Evolutionary conservation across 805 yeast species (phyloP).

Genomic region (Hanseniaspora hatyaiensis): DNA sequence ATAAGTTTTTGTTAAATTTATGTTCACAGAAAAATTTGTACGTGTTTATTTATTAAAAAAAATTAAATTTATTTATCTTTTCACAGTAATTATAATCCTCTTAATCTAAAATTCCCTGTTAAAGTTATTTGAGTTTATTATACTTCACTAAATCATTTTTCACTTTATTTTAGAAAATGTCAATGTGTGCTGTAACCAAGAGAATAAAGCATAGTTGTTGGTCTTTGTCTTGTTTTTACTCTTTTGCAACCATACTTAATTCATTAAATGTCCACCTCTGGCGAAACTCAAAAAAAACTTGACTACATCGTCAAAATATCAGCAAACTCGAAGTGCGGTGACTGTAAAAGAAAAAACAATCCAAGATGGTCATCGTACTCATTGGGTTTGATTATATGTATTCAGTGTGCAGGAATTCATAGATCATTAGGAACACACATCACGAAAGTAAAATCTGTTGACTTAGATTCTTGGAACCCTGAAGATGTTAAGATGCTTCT

Average conservation of each 20-base stretch:
- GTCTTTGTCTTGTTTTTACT: too few species aligned
- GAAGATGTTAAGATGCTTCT: constrained; percentile 76
- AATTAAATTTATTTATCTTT: too few species aligned
- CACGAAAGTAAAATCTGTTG: constrained; percentile 83
- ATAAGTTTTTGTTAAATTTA: too few species aligned
- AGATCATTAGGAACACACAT: constrained; percentile 93
- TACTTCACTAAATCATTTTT: too few species aligned
- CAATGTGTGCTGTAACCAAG: too few species aligned
- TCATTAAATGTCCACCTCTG: constrained; percentile 17
- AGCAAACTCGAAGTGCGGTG: constrained; percentile 73
- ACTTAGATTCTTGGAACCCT: constrained; percentile 92
- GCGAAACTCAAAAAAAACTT: constrained; percentile 39
- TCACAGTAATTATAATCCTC: too few species aligned
- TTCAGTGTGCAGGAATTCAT: constrained; percentile 91
- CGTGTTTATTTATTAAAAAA: too few species aligned
- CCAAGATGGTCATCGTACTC: constrained; percentile 99
- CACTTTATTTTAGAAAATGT: too few species aligned
- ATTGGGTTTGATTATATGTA: constrained; percentile 83
- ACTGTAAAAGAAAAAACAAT: constrained; percentile 77
- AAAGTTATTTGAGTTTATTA: too few species aligned
- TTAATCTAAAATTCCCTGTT: too few species aligned
- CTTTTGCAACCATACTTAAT: neutral
- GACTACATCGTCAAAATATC: constrained; percentile 65
- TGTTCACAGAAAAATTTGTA: too few species aligned
- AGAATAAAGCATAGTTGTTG: too few species aligned